Evolutionary conservation across 75 land plant genomes (phyloP).

Genomic region (Ceratopteris richardii): DNA sequence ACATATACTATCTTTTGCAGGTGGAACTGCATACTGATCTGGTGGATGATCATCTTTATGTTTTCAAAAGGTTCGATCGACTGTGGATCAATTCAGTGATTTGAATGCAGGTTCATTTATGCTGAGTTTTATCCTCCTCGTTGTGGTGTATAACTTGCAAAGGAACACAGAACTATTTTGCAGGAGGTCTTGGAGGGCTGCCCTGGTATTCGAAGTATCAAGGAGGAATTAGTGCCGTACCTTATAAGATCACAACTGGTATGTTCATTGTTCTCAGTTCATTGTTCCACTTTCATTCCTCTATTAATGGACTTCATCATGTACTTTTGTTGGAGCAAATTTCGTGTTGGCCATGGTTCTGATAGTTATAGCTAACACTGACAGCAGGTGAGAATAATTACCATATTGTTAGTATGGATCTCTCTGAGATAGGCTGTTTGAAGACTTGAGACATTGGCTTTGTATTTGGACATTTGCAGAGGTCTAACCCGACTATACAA

Average conservation of each 20-base stretch:
- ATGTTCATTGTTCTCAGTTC: no score
- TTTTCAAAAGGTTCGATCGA: conserved; percentile 89
- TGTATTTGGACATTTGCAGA: conserved; percentile 22
- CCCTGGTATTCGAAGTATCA: conserved; percentile 68
- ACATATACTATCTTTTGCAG: conserved; percentile 15
- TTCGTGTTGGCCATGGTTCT: no score
- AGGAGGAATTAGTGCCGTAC: conserved; percentile 81
- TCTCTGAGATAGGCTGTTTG: no score
- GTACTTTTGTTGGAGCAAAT: no score
- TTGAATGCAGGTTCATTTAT: background rate
- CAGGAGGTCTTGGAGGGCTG: conserved; percentile 65
- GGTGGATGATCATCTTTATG: conserved; percentile 95
- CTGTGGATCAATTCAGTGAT: no score
- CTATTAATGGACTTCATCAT: background rate
- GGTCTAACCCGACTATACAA: conserved; percentile 31
- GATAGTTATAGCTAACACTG: no score
- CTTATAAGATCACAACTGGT: conserved; percentile 88
- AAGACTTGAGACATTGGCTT: no score
- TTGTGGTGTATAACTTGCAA: background rate
- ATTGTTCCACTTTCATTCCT: background rate
- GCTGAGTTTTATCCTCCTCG: no score
- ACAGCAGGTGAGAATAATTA: no score
- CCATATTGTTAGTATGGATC: no score
- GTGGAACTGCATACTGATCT: conserved; percentile 90
- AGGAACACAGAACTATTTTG: conserved; percentile 41